Base-by-base conservation (phyloP, 2,329 filamentous ascomycete species). In the Coniella vitis region DNA sequence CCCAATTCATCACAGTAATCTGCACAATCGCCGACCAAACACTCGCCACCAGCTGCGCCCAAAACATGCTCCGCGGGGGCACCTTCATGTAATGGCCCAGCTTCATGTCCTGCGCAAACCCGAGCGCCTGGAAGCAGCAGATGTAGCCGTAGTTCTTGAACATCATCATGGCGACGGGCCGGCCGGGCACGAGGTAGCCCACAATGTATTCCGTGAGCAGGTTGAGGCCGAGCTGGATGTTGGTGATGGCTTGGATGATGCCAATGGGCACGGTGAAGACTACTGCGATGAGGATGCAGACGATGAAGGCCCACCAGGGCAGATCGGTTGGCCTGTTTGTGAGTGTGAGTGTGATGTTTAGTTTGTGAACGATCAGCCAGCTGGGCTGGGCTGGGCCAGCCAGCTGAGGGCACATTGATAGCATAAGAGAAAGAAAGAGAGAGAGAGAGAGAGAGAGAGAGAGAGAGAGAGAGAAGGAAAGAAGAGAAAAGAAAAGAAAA, bases 121-220 rank as follows among this genome's bases (percentile, higher is more conserved):
- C 81, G 43, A 84, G 69, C 0, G 78, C 82, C 61, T 85, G 79
- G 14, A 71, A 71, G 79, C 85, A 84, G 65, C 73, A 79, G 48
- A 86, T 77, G 61, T 84, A 86, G 44, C 82, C 81, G 58, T 84
- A 87, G 53, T 82, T 85, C 65, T 87, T 87, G 70, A 87, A 87
- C 68, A 87, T 75, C 83, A 88, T 88, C 75, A 87, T 83, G 41
- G 83, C 83, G 52, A 87, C 71, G 2, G 84, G 84, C 3, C 75
- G 74, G 21, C 84, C 84, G 0, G 84, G 84, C 43, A 84, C 76
- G 72, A 87, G 83, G 63, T 87, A 87, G 5, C 84, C 84, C 52
- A 84, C 75, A 52, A 88, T 75, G 57, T 84, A 86, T 61, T 87
- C 83, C n/a, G 83, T 84, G 51, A 87, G 65, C 16, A 88, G 82